Percentiles rank a stretch among this genome's conserved stretches.
phyloP scores from a whole-genome alignment of 2,329 filamentous ascomycete genomes.

The Harringtonia lauricola region DNA sequence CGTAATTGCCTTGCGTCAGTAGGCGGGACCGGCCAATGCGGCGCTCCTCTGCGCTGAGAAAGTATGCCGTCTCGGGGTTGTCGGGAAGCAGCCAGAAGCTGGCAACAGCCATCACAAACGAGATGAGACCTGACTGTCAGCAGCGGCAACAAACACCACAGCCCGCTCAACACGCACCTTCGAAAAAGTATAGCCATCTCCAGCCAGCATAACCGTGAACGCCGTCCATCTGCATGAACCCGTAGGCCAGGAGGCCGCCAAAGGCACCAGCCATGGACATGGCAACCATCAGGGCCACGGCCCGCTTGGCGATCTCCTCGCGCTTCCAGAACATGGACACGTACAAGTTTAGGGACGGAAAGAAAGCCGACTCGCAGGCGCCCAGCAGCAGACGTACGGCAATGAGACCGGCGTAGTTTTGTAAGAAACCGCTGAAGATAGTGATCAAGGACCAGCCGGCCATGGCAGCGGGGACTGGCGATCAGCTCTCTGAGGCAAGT shows the following conservation, averaged over 20 bases:
- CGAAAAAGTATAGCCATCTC: conserved; percentile 8
- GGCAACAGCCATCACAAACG: not conserved
- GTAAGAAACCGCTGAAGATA: conserved; percentile 43
- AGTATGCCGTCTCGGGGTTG: not conserved
- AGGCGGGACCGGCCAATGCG: too few relatives aligned
- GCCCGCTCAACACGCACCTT: not conserved
- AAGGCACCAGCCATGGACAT: conserved; percentile 5
- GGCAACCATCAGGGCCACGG: conserved; percentile 2
- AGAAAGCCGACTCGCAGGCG: conserved; percentile 46
- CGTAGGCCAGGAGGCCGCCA: conserved; percentile 6
- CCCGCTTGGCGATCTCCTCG: conserved; percentile 6
- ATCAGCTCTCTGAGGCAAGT: not conserved
- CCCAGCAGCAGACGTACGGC: conserved; percentile 48
- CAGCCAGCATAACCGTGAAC: conserved; percentile 2
- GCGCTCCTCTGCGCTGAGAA: conserved; percentile 2
- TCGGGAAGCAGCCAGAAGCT: conserved; percentile 1
- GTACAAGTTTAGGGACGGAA: conserved; percentile 47
- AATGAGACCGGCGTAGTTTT: conserved; percentile 43
- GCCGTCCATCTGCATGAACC: conserved; percentile 3
- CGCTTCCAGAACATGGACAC: conserved; percentile 5
- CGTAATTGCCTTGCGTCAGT: too few relatives aligned
- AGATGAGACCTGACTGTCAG: too few relatives aligned
- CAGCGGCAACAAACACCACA: too few relatives aligned
- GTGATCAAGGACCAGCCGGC: conserved; percentile 40
- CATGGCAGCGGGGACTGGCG: conserved; percentile 8